Evolutionary conservation across 169 alveolate genomes (phyloP).

Genomic region (Plasmodium billcollinsi): DNA sequence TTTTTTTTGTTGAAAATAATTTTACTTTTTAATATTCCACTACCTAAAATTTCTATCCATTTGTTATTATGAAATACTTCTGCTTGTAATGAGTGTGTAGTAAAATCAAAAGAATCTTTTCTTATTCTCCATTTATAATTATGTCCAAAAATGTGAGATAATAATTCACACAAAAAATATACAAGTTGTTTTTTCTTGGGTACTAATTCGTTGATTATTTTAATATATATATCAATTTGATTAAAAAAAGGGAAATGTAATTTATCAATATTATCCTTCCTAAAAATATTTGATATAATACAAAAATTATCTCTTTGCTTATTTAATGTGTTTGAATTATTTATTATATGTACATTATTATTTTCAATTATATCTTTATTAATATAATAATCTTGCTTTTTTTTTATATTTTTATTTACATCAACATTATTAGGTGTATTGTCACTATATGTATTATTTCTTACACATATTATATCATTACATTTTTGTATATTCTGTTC

Average conservation of each 20-base stretch:
- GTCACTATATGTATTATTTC: background rate
- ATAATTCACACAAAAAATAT: conserved; percentile 29
- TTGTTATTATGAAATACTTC: conserved; percentile 67
- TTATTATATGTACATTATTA: background rate
- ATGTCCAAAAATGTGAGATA: conserved; percentile 14
- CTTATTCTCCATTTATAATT: conserved; percentile 52
- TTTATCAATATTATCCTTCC: conserved; percentile 73
- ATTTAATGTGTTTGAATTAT: background rate
- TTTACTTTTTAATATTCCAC: conserved; percentile 74
- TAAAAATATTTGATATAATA: conserved; percentile 45
- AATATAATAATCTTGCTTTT: background rate
- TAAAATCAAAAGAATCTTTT: conserved; percentile 70
- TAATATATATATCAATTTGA: conserved; percentile 71
- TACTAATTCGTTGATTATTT: conserved; percentile 58
- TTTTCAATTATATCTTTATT: background rate
- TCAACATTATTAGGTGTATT: background rate
- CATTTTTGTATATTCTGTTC: background rate
- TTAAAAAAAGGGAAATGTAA: conserved; percentile 67
- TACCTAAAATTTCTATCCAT: conserved; percentile 75
- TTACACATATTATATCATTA: background rate
- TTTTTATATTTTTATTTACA: background rate
- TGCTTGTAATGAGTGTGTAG: conserved; percentile 55
- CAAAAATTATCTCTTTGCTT: conserved; percentile 8
- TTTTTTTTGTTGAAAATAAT: conserved; percentile 44
- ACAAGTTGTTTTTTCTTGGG: conserved; percentile 31